Evolutionary conservation across 495 filamentous ascomycete species (phyloP).

Genomic region (Annulohypoxylon nitens): DNA sequence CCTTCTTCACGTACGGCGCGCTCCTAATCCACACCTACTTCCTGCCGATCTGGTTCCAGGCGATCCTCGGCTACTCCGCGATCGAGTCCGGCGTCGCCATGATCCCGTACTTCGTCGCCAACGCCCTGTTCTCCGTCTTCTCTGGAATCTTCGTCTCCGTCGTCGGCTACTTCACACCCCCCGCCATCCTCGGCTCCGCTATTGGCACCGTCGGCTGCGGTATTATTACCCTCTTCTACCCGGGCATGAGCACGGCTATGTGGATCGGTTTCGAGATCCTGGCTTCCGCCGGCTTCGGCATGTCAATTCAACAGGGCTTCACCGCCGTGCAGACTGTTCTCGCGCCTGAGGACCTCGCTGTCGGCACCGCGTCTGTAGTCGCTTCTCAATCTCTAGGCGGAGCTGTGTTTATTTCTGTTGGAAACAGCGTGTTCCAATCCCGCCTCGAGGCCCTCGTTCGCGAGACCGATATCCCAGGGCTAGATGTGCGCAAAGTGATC

Average conservation of each 20-base stretch:
- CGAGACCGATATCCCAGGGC: conserved; percentile 38
- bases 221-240: conserved; percentile 69
- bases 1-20: conserved; percentile 65
- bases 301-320: conserved; percentile 68
- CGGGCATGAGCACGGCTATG: conserved; percentile 46
- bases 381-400: conserved; percentile 71
- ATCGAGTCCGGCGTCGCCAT: conserved; percentile 76
- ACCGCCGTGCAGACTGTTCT: conserved; percentile 69
- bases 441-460: conserved; percentile 27
- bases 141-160: conserved; percentile 62
- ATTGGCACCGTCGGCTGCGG: conserved; percentile 73
- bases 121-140: conserved; percentile 70
- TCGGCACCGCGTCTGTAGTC: conserved; percentile 68
- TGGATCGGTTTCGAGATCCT: conserved; percentile 77
- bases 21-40: conserved; percentile 74
- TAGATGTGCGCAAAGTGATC: conserved; percentile 51
- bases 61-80: conserved; percentile 75
- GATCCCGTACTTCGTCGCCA: conserved; percentile 72
- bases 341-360: conserved; percentile 61
- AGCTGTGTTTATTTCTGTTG: conserved; percentile 69
- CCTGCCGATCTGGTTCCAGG: conserved; percentile 87
- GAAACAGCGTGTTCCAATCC: conserved; percentile 58
- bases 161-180: conserved; percentile 76
- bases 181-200: conserved; percentile 69
- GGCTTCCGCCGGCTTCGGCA: conserved; percentile 71